phyloP scores from a whole-genome alignment of 345 rosid genomes.

The Abelmoschus esculentus region DNA sequence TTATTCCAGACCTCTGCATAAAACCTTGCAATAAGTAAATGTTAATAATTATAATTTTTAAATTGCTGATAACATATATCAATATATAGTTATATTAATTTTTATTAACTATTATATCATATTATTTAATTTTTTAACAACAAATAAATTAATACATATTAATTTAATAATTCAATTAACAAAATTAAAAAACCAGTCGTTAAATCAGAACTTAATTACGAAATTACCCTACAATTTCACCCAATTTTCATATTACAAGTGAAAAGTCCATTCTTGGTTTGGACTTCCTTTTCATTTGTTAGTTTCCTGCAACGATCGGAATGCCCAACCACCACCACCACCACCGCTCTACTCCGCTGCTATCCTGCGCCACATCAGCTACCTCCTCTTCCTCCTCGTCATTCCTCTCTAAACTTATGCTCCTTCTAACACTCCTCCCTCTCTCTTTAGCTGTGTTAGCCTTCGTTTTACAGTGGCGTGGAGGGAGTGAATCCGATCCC shows the following conservation, averaged over 20 bases:
- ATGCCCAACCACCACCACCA: slow-evolving; percentile 65
- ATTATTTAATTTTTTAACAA: too few species aligned
- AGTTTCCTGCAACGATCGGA: slow-evolving; percentile 15
- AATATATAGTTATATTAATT: too few species aligned
- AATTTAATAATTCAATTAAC: too few species aligned
- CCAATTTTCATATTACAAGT: neutral
- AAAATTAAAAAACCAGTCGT: too few species aligned
- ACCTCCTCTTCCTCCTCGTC: slow-evolving; percentile 20
- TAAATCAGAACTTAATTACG: too few species aligned
- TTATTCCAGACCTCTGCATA: too few species aligned
- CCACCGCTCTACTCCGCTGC: slow-evolving; percentile 52
- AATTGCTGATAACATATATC: too few species aligned
- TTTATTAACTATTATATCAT: too few species aligned
- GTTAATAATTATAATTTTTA: too few species aligned
- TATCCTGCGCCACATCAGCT: slow-evolving; percentile 19
- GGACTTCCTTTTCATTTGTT: neutral
- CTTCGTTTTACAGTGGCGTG: slow-evolving; percentile 89
- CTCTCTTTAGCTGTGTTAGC: slow-evolving; percentile 86
- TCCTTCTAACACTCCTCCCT: slow-evolving; percentile 76
- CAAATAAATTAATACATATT: too few species aligned
- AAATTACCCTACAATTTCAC: too few species aligned
- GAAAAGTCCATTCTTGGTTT: neutral
- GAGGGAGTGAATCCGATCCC: slow-evolving; percentile 67
- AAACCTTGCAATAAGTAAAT: too few species aligned
- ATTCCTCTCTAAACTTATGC: slow-evolving; percentile 54